phyloP scores from a whole-genome alignment of 2,329 filamentous ascomycete species.

The Aureobasidium vineae region DNA sequence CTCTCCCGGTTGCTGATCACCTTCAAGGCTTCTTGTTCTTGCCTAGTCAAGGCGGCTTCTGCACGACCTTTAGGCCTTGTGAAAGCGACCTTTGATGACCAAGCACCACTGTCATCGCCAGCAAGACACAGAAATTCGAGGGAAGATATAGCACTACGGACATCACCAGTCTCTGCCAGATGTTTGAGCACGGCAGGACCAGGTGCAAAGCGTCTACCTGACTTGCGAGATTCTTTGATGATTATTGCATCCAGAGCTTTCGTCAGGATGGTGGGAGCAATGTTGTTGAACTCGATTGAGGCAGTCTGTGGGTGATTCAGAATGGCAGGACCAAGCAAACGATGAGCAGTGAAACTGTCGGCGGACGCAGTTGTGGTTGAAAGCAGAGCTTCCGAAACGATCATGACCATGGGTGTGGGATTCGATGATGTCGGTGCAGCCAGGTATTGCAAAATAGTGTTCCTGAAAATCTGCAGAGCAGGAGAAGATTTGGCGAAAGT shows the following conservation, averaged over 20 bases:
- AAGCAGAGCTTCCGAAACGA: constrained; percentile 86
- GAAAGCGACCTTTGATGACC: constrained; percentile 72
- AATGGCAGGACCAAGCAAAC: constrained; percentile 82
- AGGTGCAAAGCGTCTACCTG: constrained; percentile 70
- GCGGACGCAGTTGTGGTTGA: constrained; percentile 80
- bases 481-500: constrained; percentile 48
- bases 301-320: constrained; percentile 74
- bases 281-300: constrained; percentile 87
- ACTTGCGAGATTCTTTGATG: constrained; percentile 78
- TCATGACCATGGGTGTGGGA: constrained; percentile 62
- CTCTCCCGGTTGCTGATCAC: constrained; percentile 83
- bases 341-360: constrained; percentile 90
- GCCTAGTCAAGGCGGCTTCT: constrained; percentile 64
- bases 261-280: constrained; percentile 79
- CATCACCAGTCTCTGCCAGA: constrained; percentile 83
- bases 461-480: constrained; percentile 59
- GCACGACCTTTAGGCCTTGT: constrained; percentile 63
- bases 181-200: constrained; percentile 74
- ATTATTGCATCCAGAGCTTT: constrained; percentile 82
- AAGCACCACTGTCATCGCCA: constrained; percentile 69
- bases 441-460: constrained; percentile 71
- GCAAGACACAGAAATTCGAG: constrained; percentile 89
- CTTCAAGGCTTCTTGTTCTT: constrained; percentile 76
- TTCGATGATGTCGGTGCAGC: constrained; percentile 46
- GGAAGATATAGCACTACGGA: constrained; percentile 87